A percentile compares a stretch with the other conserved stretches of the same genome.
These are phyloP conservation scores for Erodium maritimum DNA, from an alignment of 345 rosid genomes.

Conservation along the genomic window DNA sequence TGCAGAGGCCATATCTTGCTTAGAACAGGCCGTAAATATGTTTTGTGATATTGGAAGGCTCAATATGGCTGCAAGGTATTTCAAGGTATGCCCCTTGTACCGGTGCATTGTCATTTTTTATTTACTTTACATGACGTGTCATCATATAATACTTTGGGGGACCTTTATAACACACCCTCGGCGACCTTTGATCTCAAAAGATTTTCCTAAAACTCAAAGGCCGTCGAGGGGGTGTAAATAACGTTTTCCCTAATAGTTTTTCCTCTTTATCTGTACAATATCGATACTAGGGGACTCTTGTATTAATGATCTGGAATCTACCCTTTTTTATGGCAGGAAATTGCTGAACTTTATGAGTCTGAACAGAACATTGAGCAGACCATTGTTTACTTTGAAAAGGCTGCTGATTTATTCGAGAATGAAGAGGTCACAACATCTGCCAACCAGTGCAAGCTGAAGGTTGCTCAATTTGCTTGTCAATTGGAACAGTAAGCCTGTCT, in stretches of 20 bases:
- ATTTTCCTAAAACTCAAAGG: no score
- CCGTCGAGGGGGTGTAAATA: no score
- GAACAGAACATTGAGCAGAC: slow-evolving; percentile 56
- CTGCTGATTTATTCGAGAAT: slow-evolving; percentile 71
- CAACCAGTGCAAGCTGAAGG: slow-evolving; percentile 96
- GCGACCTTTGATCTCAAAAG: no score
- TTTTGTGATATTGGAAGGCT: slow-evolving; percentile 93
- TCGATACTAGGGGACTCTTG: no score
- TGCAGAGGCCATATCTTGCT: slow-evolving; percentile 92
- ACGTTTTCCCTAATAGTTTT: no score
- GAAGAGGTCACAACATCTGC: slow-evolving; percentile 91
- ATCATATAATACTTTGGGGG: no score
- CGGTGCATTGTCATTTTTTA: no score
- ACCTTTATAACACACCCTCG: no score
- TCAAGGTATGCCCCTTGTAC: slow-evolving; percentile 63
- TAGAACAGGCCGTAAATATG: slow-evolving; percentile 66
- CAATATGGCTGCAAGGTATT: slow-evolving; percentile 97
- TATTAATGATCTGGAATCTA: no score
- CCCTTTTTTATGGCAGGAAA: slow-evolving; percentile 40
- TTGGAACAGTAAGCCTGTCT: slow-evolving; percentile 60
- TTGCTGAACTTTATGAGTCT: slow-evolving; percentile 63
- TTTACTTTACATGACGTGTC: no score
- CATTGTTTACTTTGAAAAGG: slow-evolving; percentile 56
- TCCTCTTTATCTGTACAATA: no score
- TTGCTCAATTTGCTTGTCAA: slow-evolving; percentile 89